Evolutionary conservation across 2,329 filamentous ascomycete species (phyloP).

Genomic region (Verticillium albo-atrum): DNA sequence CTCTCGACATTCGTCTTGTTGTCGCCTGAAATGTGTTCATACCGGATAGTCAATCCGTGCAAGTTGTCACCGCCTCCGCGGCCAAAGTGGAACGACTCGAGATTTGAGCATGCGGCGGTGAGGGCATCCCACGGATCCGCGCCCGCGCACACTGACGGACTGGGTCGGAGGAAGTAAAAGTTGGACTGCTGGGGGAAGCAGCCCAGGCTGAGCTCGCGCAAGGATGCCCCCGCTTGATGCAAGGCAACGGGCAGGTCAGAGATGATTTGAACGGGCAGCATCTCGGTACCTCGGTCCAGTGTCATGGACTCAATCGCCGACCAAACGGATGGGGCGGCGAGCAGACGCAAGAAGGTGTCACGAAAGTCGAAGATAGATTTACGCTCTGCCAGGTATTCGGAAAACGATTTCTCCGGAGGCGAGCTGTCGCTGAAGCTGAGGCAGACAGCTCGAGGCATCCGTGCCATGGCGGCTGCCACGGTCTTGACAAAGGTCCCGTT

Average conservation of each 20-base stretch:
- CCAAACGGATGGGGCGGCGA: neutral
- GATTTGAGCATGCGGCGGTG: neutral
- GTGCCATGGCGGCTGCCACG: neutral
- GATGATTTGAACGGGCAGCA: neutral
- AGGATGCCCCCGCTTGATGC: neutral
- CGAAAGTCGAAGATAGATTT: neutral
- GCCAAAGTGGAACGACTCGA: neutral
- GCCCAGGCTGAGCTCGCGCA: neutral
- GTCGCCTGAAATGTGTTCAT: neutral
- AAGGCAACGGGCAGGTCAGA: neutral
- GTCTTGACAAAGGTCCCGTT: neutral
- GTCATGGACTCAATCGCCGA: neutral
- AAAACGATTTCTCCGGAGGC: neutral
- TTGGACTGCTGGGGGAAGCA: neutral
- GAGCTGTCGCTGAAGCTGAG: neutral
- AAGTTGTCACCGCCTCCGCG: neutral
- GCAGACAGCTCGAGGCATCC: neutral
- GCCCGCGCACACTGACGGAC: neutral
- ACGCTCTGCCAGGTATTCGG: neutral
- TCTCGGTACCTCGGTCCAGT: neutral
- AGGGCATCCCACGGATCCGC: neutral
- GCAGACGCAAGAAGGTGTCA: neutral
- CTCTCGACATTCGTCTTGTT: neutral
- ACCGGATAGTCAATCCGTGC: neutral
- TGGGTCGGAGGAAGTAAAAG: neutral